Base-by-base conservation (phyloP, 2,329 filamentous ascomycete genomes). In the Aspergillus novofumigatus region DNA sequence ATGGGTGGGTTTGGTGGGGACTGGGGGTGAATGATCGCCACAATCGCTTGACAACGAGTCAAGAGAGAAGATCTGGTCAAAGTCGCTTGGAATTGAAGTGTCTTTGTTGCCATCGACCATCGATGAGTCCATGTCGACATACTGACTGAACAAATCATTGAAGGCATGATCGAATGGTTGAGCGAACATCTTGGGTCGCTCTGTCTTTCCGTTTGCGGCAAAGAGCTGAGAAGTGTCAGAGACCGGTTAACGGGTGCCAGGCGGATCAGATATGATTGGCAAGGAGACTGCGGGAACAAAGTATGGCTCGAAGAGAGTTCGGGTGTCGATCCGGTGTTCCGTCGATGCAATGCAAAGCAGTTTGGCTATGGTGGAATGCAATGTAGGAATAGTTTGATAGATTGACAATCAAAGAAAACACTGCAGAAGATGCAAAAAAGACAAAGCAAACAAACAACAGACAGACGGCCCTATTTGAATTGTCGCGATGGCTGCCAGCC, bases 61-160 rank as follows among this genome's bases (percentile, higher is more conserved):
- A 60, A 80, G 65, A 62, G 78, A 70, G 77, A 83, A 80, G 70
- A 82, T 74, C 68, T 81, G 77, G 62, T 79, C 76, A 62, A 81
- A 72, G 60, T 81, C 77, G 65, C 80, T 72, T 55, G 77, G 75
- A 65, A 77, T 77, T 65, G 77, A 74, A 60, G 77, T 75, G 62
- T 81, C 78, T 71, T 78, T 78, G 62, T 77, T 72, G 59, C 73
- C 73, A 59, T 78, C 76, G 64, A 76, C 77, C 54, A 77, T 77
- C 63, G 80, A 77, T 55, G 80, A 75, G 59, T 85, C 83, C 72
- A 82, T 80, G 63, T 84, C 80, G 70, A 86, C 78, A 69, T 84
- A 86, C 69, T 86, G 80, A 66, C 85, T 83, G 77, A 88, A 86
- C 72, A 87, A 78, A 70, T 83, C 81, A 72, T 82, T 81, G 72